Base-by-base conservation (phyloP, 2,329 filamentous ascomycete species). In the Aspergillus arachidicola region DNA sequence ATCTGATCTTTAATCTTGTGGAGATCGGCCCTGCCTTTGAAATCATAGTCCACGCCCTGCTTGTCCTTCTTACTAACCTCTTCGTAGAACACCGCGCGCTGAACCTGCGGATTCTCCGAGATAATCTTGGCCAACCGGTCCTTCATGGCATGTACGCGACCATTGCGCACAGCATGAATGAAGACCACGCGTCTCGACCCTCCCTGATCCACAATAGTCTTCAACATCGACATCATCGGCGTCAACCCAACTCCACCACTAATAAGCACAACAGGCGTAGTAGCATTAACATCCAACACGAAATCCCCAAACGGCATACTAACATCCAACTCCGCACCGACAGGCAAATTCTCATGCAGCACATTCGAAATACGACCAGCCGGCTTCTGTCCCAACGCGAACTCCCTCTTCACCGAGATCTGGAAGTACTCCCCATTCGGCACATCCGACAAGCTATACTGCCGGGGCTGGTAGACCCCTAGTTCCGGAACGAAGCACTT, bases 371-470 rank as follows among this genome's bases (percentile, higher is more conserved):
- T 83, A 63, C 87, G 83, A 30, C 90, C 90, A 0, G 87, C 85
- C 67, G 83, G 77, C 66, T 80, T 77, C 28, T 80, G 79, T 46
- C 77, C 63, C 0, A 81, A 76, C 26, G 87, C 88, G 5, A 80
- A 75, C 71, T 92, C 89, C 64, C 83, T 85, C 82, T 92, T 92
- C 63, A 93, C 84, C 56, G 85, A 90, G 76, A 93, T 88, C 41
- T 90, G 86, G 76, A 91, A 91, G 75, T 87, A 84, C 57, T 86
- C 81, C 10, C 82, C 78, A 4, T 81, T 81, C 3, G 87, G 89
- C 56, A 85, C 82, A 66, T 92, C 89, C 69, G 86, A 90, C 64
- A 93, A 82, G 34, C 88, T 91, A 78, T 92, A 93, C 75, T 93
- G 91, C 28, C 90, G 82, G 16, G 87, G 83, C 75, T 93, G 90